Base-by-base conservation (phyloP, 179 eudicot species). In the Dionaea muscipula region DNA sequence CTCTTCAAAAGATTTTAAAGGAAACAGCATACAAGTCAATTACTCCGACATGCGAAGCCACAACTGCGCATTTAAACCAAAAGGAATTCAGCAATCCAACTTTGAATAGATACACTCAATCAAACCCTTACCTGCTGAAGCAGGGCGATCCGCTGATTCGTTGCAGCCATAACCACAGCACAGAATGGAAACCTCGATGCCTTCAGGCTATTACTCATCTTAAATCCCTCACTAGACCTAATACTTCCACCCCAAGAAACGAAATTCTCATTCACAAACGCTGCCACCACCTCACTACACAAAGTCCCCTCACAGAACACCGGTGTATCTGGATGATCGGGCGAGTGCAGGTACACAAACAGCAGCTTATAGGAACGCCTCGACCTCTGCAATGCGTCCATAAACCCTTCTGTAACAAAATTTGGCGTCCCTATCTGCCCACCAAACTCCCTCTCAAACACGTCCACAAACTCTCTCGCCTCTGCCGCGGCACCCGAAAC, bases 41-140 rank as follows among this genome's bases (percentile, higher is more conserved):
- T 31, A 31, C 35, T 31, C 10, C n/a, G n/a, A 31, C 35, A 31
- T 31, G 35, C 35, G 8, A 4, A 31, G 10, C 35, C 5, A 31
- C 35, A 31, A 31, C 10, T 31, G 10, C 8, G 10, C 5, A 1
- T 31, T n/a, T 38, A 2, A 38, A 38, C 17, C 47, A n/a, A 39
- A 4, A 9, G 47, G 10, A 43, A 43, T n/a, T 2, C 47, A 43
- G 22, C 47, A 43, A 8, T 9, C 43, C 12, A 16, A 16, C 3
- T 39, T 39, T 19, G 22, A 19, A 15, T 7, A 43, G 22, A 43
- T 15, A 10, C 6, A 13, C 1, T 6, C 22, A 0, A n/a, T n/a
- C n/a, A n/a, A n/a, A n/a, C n/a, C n/a, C n/a, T n/a, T 75, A 91
- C 98, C 94, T 91, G 95, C 69, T 80, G 91, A 50, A 87, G 86